Base-by-base conservation (phyloP, 139 green algal species). In the Marvania coccoides region DNA sequence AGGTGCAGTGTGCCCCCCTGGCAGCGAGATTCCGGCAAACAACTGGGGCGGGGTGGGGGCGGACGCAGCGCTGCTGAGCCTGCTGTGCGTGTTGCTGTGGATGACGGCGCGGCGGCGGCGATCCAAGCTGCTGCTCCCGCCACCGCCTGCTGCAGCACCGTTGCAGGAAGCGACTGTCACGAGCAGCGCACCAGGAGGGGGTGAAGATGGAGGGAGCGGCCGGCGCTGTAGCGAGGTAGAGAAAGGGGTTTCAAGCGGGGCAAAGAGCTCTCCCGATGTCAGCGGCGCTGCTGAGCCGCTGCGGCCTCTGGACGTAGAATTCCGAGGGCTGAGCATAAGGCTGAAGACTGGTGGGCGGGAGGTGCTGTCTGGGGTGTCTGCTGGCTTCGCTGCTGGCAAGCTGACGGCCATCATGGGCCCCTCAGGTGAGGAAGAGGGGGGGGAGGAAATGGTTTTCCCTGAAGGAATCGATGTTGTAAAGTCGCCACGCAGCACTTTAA, bases 331-430 rank as follows among this genome's bases (percentile, higher is more conserved):
- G 42, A 61, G 70, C 24, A 66, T 86, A 63, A 47, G 51, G 10
- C 66, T 86, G 31, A 67, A 73, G 39, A 31, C 26, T 1, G 69
- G 64, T 30, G 63, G 74, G 5, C 76, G 57, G 55, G 47, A 65
- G 26, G 69, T 87, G 64, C 56, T 87, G 60, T 47, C 59, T 36
- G 73, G 75, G 46, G 76, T 82, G 19, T 69, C 62, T 3, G 76
- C 61, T 10, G 12, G 24, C 8, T 47, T 83, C 51, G n/a, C 46
- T 23, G 63, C 39, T 6, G 15, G 38, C 2, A 40, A 19, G 1
- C 31, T 74, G 3, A 83, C 76, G 29, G 83, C 81, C 37, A 84
- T 89, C 53, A 85, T 89, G 67, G 83, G 83, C 0, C 81, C 83
- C 15, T 75, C 65, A 19, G 75, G 70, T 35, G 67, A n/a, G n/a